Evolutionary conservation across 2,329 filamentous ascomycete species (phyloP).

Genomic region (Alternaria ventricosa): DNA sequence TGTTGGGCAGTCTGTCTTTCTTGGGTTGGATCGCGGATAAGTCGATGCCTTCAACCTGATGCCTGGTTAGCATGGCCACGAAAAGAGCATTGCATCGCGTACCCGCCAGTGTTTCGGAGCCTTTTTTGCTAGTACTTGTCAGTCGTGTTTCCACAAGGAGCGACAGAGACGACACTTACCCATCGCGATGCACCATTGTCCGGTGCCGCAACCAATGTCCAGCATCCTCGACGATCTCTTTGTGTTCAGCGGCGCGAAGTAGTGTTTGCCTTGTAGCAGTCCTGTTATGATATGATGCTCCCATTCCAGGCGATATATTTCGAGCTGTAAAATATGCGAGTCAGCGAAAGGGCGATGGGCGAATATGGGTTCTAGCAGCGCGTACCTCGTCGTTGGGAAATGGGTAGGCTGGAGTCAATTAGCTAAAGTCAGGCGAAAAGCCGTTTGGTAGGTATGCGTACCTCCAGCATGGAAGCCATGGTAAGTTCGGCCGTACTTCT

Average conservation of each 20-base stretch:
- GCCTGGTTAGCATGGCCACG: conserved; percentile 18
- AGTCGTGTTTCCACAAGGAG: conserved; percentile 14
- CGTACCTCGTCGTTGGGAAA: conserved; percentile 49
- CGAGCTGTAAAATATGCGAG: conserved; percentile 31
- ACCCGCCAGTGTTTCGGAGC: conserved; percentile 42
- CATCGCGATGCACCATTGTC: conserved; percentile 52
- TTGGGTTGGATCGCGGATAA: conserved; percentile 51
- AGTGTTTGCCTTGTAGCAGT: conserved; percentile 43
- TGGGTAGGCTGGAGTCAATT: conserved; percentile 44
- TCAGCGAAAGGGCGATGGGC: conserved; percentile 17
- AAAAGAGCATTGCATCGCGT: conserved; percentile 7
- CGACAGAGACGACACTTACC: conserved; percentile 35
- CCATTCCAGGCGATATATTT: conserved; percentile 48
- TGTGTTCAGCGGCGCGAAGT: conserved; percentile 46
- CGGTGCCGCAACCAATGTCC: conserved; percentile 53
- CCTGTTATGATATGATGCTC: conserved; percentile 50
- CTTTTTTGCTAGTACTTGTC: conserved; percentile 37
- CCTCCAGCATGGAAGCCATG: conserved; percentile 49
- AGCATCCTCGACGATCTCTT: conserved; percentile 44
- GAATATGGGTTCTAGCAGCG: not conserved
- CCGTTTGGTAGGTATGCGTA: conserved; percentile 23
- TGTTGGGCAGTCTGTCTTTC: conserved; percentile 63
- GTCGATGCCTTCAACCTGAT: conserved; percentile 51
- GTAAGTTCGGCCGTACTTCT: conserved; percentile 51
- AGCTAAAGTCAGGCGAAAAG: conserved; percentile 17